Percentiles rank a stretch among this genome's conserved stretches.
Evolutionary conservation across 345 rosid species (phyloP).

Genomic region (Populus davidiana): DNA sequence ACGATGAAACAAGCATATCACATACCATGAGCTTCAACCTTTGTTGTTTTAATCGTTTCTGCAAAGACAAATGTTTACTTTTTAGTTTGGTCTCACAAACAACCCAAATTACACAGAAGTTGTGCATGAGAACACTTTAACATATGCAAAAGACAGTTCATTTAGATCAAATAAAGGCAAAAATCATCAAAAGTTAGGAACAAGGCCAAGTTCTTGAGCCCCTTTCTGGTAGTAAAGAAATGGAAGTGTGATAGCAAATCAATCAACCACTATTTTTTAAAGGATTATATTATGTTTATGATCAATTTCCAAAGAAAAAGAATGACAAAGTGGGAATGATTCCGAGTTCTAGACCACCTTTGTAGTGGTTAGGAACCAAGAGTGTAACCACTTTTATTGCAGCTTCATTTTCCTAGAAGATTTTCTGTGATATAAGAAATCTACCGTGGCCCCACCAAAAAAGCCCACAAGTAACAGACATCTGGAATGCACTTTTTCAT

Average conservation of each 20-base stretch:
- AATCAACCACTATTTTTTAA: neutral
- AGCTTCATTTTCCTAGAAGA: neutral
- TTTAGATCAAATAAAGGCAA: neutral
- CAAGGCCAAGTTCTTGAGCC: neutral
- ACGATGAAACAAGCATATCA: constrained; percentile 9
- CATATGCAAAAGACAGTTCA: neutral
- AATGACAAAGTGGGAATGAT: neutral
- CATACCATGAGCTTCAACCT: constrained; percentile 81
- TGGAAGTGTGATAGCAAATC: neutral
- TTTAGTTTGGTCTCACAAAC: constrained; percentile 14
- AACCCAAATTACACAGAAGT: neutral
- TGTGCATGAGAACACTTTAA: neutral
- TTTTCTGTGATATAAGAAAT: neutral
- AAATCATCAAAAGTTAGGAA: neutral
- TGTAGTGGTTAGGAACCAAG: neutral
- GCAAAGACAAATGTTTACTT: constrained; percentile 26
- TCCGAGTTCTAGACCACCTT: neutral
- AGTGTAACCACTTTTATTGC: neutral
- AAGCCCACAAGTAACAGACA: neutral
- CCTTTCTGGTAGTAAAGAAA: neutral
- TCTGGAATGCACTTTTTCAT: neutral
- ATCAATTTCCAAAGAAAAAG: neutral
- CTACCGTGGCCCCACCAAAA: neutral
- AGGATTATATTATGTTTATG: neutral
- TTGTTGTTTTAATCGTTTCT: constrained; percentile 79